Base-by-base conservation (phyloP, 768 basidiomycete genomes). In the Collybia mongolica region DNA sequence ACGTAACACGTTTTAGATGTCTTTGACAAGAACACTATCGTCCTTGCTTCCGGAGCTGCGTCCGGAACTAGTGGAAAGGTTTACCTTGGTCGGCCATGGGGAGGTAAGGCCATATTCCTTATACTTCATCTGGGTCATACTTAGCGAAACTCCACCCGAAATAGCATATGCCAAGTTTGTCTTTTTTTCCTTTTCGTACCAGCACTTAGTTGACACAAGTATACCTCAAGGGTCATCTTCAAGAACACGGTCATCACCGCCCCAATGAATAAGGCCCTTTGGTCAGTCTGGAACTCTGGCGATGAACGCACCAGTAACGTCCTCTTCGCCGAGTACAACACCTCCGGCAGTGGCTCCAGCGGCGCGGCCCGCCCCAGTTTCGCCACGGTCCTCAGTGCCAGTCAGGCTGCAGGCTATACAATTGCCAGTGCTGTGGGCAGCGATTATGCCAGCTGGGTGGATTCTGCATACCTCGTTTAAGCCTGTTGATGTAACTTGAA, bases 81-180 rank as follows among this genome's bases (percentile, higher is more conserved):
- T 8, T 80, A 64, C 56, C 65, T 80, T 2, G 79, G 79, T 7
- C 61, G 79, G 11, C 79, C 79, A 20, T 80, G 78, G 79, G 63
- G 61, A 60, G 64, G 73, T 75, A 51, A 54, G 71, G 54, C 18
- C 20, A 36, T 29, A 29, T 52, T 40, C 26, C n/a, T 50, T 28
- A 24, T 18, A 46, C 37, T 19, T 37, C 18, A 32, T 18, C 46
- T 46, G 46, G 32, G 32, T 18, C 39, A 23, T 9, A 14, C 20
- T 52, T 38, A 39, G 42, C 32, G 14, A 17, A 22, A 46, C 20
- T 24, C 23, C 20, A 17, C 29, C 24, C 24, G 20, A 8, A 12
- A 14, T 52, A 73, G 76, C 72, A 56, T 76, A 62, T 40, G 74
- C 76, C 6, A 76, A 76, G 72, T 73, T 53, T 22, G 69, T 57